Evolutionary conservation across 495 filamentous ascomycete species (phyloP).

Genomic region (Hyaloscypha bicolor): DNA sequence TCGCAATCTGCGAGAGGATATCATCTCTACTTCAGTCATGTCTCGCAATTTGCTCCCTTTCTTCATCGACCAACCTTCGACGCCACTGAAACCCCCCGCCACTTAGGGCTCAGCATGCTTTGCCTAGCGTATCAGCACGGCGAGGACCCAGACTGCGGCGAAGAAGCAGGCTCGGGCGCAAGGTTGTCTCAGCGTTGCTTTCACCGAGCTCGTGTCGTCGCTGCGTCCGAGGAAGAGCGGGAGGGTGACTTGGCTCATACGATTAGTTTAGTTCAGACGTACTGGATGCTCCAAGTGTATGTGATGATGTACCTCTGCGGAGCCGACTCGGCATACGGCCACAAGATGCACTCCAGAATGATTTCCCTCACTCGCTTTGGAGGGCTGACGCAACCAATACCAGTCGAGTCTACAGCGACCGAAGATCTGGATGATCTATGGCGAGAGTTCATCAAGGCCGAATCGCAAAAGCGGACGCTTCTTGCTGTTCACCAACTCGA

Average conservation of each 20-base stretch:
- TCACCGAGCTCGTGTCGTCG: constrained; percentile 35
- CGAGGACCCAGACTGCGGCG: constrained; percentile 39
- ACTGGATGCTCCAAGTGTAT: constrained; percentile 40
- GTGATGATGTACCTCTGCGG: constrained; percentile 45
- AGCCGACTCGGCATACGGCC: constrained; percentile 33
- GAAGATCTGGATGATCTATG: constrained; percentile 37
- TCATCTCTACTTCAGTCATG: constrained; percentile 37
- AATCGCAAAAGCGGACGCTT: constrained; percentile 43
- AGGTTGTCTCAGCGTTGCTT: constrained; percentile 38
- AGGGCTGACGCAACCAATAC: constrained; percentile 35
- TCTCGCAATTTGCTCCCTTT: constrained; percentile 40
- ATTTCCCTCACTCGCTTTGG: constrained; percentile 37
- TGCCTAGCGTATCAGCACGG: constrained; percentile 42
- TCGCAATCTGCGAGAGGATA: constrained; percentile 35
- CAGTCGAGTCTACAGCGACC: constrained; percentile 25
- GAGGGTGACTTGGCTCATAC: constrained; percentile 19
- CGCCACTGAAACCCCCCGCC: constrained; percentile 22
- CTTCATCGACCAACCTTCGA: constrained; percentile 40
- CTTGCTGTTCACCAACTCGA: constrained; percentile 44
- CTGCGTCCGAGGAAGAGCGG: constrained; percentile 27
- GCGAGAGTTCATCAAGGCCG: constrained; percentile 37
- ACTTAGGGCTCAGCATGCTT: constrained; percentile 39
- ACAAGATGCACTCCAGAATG: constrained; percentile 40
- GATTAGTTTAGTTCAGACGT: constrained; percentile 36
- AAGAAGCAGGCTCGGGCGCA: constrained; percentile 34